These are phyloP conservation scores for Bipolaris cookei DNA, from an alignment of 2,329 filamentous ascomycete genomes.

Conservation along the genomic window DNA sequence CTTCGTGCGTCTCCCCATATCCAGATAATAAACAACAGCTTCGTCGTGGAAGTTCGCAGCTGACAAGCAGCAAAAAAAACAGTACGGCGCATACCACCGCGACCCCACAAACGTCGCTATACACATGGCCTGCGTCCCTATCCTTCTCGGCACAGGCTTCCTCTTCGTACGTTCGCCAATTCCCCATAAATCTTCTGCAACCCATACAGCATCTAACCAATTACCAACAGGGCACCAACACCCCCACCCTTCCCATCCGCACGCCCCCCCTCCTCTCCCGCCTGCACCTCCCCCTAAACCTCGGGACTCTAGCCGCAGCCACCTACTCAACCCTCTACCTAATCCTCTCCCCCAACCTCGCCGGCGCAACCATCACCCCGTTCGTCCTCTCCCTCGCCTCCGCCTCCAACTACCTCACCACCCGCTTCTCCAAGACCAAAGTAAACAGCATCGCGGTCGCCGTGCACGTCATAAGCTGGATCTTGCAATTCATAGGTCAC, in stretches of 20 bases:
- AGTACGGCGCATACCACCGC: conserved; percentile 87
- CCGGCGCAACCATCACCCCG: conserved; percentile 75
- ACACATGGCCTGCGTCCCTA: conserved; percentile 78
- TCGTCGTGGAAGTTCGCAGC: too few species aligned
- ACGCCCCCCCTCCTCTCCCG: conserved; percentile 38
- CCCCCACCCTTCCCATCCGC: conserved; percentile 52
- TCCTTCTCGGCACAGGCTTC: conserved; percentile 73
- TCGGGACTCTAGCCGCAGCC: conserved; percentile 58
- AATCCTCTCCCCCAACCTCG: conserved; percentile 84
- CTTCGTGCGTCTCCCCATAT: conserved; percentile 27
- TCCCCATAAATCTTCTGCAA: background rate
- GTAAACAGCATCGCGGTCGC: conserved; percentile 69
- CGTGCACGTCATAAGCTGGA: conserved; percentile 77
- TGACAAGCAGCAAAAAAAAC: conserved; percentile 1
- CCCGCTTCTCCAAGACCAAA: conserved; percentile 59
- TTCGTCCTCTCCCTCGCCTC: conserved; percentile 77
- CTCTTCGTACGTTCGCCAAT: conserved; percentile 65
- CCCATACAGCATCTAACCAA: background rate
- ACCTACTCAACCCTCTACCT: conserved; percentile 82
- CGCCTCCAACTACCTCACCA: conserved; percentile 72
- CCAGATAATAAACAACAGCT: background rate
- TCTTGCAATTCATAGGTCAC: conserved; percentile 89
- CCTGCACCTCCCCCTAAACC: conserved; percentile 49
- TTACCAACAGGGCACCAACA: conserved; percentile 60
- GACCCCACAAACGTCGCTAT: conserved; percentile 78